A percentile compares a stretch with the other conserved stretches of the same genome.
These are phyloP conservation scores for Hyaloraphidium curvatum DNA, from an alignment of 192 early-diverging fungal species.

Conservation along the genomic window DNA sequence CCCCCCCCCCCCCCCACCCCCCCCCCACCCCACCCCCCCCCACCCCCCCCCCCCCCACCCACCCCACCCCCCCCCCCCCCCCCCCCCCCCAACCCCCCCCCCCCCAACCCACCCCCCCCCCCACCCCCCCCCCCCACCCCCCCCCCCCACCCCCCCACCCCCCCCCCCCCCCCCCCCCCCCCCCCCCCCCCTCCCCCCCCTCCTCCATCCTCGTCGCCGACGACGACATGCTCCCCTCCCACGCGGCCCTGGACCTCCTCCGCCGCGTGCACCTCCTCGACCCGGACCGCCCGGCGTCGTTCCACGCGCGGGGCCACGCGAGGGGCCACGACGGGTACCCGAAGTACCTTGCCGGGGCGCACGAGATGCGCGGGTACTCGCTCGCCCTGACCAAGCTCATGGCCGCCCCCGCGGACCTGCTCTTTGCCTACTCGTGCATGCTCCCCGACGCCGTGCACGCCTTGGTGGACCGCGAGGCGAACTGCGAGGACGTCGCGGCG, in stretches of 20 bases:
- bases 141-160: slow-evolving; percentile 3
- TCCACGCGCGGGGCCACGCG: neutral
- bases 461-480: slow-evolving; percentile 8
- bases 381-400: slow-evolving; percentile 16
- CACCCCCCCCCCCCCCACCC: no score
- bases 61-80: no score
- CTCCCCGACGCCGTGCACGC: slow-evolving; percentile 8
- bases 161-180: slow-evolving; percentile 18
- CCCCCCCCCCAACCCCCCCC: no score
- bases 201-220: slow-evolving; percentile 13
- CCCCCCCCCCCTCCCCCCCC: slow-evolving; percentile 3
- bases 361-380: slow-evolving; percentile 5
- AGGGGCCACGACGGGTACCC: neutral
- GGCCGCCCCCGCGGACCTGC: slow-evolving; percentile 12
- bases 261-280: neutral
- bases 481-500: slow-evolving; percentile 16
- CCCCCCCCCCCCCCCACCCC: no score
- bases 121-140: neutral
- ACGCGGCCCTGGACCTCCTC: slow-evolving; percentile 9
- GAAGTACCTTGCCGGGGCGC: neutral
- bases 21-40: no score
- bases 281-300: neutral
- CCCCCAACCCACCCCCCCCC: no score
- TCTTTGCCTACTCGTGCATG: slow-evolving; percentile 12
- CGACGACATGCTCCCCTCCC: slow-evolving; percentile 13